Percentiles rank a stretch among this genome's conserved stretches.
These are phyloP conservation scores for Lecanicillium sp. DNA, from an alignment of 2,329 filamentous ascomycete genomes.

Conservation along the genomic window DNA sequence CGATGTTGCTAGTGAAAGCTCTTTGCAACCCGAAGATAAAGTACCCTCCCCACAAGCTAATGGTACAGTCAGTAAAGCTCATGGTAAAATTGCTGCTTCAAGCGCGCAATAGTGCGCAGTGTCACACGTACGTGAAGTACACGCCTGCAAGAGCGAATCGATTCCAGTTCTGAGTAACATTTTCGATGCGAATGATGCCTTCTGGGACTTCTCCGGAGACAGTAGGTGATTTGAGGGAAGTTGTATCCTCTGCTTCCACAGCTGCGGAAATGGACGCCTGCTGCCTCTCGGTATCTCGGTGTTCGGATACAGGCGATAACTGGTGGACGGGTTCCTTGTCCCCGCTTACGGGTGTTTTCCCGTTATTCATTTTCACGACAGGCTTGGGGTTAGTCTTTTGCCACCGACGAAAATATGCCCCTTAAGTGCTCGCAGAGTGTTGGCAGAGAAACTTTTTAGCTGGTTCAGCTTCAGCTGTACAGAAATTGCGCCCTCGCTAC, in stretches of 20 bases:
- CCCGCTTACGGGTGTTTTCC: neutral
- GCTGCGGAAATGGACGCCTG: neutral
- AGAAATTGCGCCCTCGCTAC: neutral
- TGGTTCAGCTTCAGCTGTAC: neutral
- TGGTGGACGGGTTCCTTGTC: neutral
- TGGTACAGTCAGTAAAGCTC: neutral
- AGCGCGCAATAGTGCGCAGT: neutral
- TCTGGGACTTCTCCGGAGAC: neutral
- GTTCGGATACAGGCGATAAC: neutral
- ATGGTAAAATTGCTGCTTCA: neutral
- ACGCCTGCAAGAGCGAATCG: neutral
- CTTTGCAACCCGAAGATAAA: neutral
- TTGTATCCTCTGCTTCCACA: neutral
- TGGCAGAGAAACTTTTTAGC: neutral
- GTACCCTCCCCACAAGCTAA: slow-evolving; percentile 1
- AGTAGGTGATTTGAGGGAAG: neutral
- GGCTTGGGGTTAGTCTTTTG: neutral
- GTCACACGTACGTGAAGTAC: neutral
- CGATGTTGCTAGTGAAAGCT: slow-evolving; percentile 1
- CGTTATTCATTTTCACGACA: neutral
- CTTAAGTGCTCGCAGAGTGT: neutral
- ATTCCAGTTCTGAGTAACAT: neutral
- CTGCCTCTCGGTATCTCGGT: too few relatives aligned
- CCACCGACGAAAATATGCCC: neutral
- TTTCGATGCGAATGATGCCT: neutral